Conservation (phyloP, 257 asterid genomes). For the Scutellaria barbata region DNA sequence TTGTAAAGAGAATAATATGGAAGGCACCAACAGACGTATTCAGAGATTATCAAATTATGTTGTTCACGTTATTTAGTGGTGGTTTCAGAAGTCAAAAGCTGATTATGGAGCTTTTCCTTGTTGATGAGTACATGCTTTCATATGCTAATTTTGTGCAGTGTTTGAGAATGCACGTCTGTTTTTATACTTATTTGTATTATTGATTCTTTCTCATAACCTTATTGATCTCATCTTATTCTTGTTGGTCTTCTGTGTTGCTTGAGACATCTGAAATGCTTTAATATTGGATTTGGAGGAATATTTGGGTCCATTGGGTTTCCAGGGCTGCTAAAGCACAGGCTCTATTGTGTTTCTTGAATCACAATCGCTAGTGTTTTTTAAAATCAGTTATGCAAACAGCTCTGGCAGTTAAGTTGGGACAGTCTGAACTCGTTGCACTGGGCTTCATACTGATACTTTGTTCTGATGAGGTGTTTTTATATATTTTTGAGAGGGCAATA, state of each 20-base stretch:
- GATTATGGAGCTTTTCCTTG: neutral
- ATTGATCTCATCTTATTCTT: constrained; percentile 28
- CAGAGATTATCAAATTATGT: constrained; percentile 6
- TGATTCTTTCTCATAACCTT: neutral
- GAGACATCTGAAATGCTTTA: constrained; percentile 32
- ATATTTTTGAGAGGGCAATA: constrained; percentile 18
- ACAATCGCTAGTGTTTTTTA: constrained; percentile 34
- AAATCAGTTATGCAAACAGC: constrained; percentile 28
- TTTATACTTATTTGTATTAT: constrained; percentile 3
- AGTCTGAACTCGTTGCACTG: constrained; percentile 35
- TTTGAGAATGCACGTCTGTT: neutral
- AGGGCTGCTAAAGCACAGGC: constrained; percentile 35
- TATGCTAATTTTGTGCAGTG: neutral
- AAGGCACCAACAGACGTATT: neutral
- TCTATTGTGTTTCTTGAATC: constrained; percentile 36
- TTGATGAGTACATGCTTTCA: neutral
- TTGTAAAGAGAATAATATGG: neutral
- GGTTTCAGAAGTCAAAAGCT: constrained; percentile 7
- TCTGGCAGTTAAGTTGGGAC: constrained; percentile 36
- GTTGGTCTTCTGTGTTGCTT: constrained; percentile 27
- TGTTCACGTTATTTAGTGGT: neutral
- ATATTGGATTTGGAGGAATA: constrained; percentile 38
- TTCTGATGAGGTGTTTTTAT: constrained; percentile 34
- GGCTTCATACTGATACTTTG: constrained; percentile 33
- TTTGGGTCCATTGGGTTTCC: constrained; percentile 30